A percentile compares a stretch with the other conserved stretches of the same genome.
phyloP scores from a whole-genome alignment of 331 rosid species.

The Prunus yedoensis region DNA sequence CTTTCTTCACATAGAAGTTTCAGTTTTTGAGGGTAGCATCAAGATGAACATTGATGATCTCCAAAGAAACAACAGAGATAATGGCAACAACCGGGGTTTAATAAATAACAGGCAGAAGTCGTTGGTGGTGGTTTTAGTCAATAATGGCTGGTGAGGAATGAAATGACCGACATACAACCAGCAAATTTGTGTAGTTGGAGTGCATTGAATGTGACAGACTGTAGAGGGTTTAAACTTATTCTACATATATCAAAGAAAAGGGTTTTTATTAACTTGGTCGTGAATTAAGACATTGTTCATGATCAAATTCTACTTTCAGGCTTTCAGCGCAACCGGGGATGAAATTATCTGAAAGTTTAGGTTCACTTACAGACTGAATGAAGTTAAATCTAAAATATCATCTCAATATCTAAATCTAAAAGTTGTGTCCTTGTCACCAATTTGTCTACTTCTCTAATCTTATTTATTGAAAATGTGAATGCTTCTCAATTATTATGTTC shows the following conservation, averaged over 20 bases:
- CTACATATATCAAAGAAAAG: too few species aligned
- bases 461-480: neutral
- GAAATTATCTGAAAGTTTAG: too few species aligned
- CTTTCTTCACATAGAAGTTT: neutral
- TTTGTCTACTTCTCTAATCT: neutral
- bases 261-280: neutral
- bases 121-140: neutral
- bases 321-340: neutral
- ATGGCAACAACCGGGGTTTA: neutral
- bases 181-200: too few species aligned
- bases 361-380: too few species aligned
- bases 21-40: neutral
- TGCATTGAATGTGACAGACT: too few species aligned
- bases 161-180: neutral
- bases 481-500: neutral
- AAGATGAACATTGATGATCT: neutral
- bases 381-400: neutral
- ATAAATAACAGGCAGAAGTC: neutral
- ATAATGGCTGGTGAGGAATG: constrained; percentile 12
- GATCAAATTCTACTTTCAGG: neutral
- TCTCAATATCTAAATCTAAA: neutral
- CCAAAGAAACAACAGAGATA: neutral
- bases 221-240: too few species aligned
- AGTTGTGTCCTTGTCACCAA: too few species aligned
- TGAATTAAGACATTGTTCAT: neutral